Evolutionary conservation across 1,284 basidiomycete genomes (phyloP), one percentile per base, ranked within the genome.

Genomic region (Leccinum pachyderme): DNA sequence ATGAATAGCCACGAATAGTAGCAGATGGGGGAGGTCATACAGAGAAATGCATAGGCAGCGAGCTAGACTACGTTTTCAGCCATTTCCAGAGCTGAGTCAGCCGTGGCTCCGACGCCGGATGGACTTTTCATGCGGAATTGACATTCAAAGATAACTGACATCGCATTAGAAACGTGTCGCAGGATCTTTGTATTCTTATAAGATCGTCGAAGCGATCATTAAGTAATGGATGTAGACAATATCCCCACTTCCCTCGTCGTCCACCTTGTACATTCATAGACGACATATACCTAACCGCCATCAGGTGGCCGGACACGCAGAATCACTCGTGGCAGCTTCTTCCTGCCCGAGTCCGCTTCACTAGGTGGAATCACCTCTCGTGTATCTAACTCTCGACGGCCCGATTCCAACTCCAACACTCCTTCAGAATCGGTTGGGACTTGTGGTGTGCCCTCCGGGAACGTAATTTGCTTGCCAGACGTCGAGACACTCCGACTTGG

Each of bases 281-380:
- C 18, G 18, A 18, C 5, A 13, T 12, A 5, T 5, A n/a, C 5
- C 13, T 24, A 44, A 12, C 15, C 11, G n/a, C 27, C 8, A 57
- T 63, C 63, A 2, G 74, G 70, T 5, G 65, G 64, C n/a, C 80
- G 78, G 35, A 85, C 73, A 45, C 73, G 77, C 53, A 85, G 63
- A 56, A 82, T 79, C n/a, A 85, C 81, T 49, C 75, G 73, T 0
- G 81, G 82, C 2, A 84, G 65, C 58, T 79, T 83, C 72, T 80
- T 58, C 32, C 9, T 18, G 9, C 9, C 18, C 37, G 18, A 11
- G 37, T 39, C 37, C 18, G n/a, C 18, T 6, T 39, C 18, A 22
- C 9, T 11, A 11, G 18, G 18, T 4, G 3, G 13, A 0, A 24
- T 29, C 25, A 49, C 43, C 9, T 54, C 59, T 5, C 27, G 39